Base-by-base conservation (phyloP, 2,329 filamentous ascomycete genomes). In the Volutella citrinella region DNA sequence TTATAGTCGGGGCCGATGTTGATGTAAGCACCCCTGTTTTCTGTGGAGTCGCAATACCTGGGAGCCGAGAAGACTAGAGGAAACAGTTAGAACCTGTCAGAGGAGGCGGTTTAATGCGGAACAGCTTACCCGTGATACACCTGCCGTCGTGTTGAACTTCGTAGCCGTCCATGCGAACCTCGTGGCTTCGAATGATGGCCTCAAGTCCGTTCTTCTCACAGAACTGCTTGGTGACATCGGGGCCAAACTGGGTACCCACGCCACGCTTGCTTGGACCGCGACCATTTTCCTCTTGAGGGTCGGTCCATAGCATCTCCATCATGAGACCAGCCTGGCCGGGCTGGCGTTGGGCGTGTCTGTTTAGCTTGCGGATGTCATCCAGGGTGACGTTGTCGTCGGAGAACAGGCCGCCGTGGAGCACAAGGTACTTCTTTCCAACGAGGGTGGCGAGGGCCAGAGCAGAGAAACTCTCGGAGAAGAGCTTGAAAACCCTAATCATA, bases 301-400 rank as follows among this genome's bases (percentile, higher is more conserved):
- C 93, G 1, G 93, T 97, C 93, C 93, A 98, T 28, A 98, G 77
- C 93, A 98, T 98, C 66, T 98, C 93, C 93, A 98, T 98, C 93
- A 98, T 98, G 52, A 98, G 69, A 11, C 93, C 93, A 30, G 85
- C 70, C 62, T 98, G 93, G 19, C 93, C 93, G 4, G 93, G 91
- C 56, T 97, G 91, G 42, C 87, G 78, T 65, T 97, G 93, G 60
- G 78, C 81, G 66, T 96, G 90, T 47, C 91, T 76, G 65, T 97
- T 83, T 38, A 97, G 72, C 66, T 95, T 94, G 48, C 93, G 80
- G 49, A 98, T 94, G 57, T 98, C 91, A 49, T 97, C 87, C 32
- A 98, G 69, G 1, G 87, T 90, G 45, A 91, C 76, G 49, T 87
- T 93, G 65, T 98, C 93, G 57, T 97, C 86, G 2, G 91, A 97